Base-by-base conservation (phyloP, 371 early-diverging fungal species). In the Mortierella sp. region DNA sequence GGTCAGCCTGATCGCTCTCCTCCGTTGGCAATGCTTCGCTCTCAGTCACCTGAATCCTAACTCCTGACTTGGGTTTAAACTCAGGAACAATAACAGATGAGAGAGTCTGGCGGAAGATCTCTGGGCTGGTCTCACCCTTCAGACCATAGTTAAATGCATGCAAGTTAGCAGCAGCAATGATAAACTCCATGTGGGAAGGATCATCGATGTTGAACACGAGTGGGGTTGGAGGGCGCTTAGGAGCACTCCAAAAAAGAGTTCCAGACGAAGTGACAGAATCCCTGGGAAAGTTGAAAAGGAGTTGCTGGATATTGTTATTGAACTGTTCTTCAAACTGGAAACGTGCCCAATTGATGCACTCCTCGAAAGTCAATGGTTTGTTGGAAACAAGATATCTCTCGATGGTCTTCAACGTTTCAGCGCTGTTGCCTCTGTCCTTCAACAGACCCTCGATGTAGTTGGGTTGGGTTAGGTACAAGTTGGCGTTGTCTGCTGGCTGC, bases 241-340 rank as follows among this genome's bases (percentile, higher is more conserved):
- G 99, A 17, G 99, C 99, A 60, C 96, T 95, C 99, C 99, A 99
- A 93, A 99, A 99, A 37, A 89, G 89, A 59, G 94, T 91, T 45
- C 99, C 99, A 37, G 96, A 89, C 37, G 94, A 93, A 34, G 99
- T 97, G 70, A 95, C 90, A 13, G 97, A 89, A 85, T 97, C 98
- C 68, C 86, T 90, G 37, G 99, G 99, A 89, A 98, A 97, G 85
- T 96, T 97, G 90, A 92, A 96, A 64, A 99, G 81, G 43, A 99
- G 86, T 85, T 98, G 98, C 72, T 91, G 88, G 75, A 99, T 97
- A 64, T 90, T 92, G 88, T 98, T 97, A 89, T 90, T 91, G 87
- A 89, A 98, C 64, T 91, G 86, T 72, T 97, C 97, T 83, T 99
- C 97, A 86, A 98, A 98, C 85, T 92, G 89, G 62, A 91, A 79